Conservation (phyloP, 2,329 filamentous ascomycete species). For the Lasiodiplodia theobromae region DNA sequence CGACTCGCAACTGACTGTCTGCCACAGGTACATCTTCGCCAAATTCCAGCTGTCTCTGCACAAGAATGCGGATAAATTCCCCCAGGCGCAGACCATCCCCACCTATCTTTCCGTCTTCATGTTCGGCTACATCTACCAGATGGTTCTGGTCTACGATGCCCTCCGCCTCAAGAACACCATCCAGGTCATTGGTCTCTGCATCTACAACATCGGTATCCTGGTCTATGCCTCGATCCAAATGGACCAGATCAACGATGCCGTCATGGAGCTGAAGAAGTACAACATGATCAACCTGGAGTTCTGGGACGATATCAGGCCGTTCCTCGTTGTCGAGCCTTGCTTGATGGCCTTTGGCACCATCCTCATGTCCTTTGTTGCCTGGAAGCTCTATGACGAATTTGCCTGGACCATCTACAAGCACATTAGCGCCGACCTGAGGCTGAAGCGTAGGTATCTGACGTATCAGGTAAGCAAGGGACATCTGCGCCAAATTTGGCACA, state of each 20-base stretch:
- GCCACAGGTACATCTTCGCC: conserved; percentile 81
- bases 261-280: conserved; percentile 59
- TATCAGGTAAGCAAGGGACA: conserved; percentile 76
- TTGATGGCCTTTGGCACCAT: conserved; percentile 80
- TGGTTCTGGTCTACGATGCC: conserved; percentile 91
- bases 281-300: conserved; percentile 61
- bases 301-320: conserved; percentile 75
- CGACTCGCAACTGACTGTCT: conserved; percentile 4
- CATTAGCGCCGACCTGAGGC: conserved; percentile 93
- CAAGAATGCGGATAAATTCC: conserved; percentile 48
- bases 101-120: conserved; percentile 97
- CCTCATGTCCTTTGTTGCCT: conserved; percentile 77
- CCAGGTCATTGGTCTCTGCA: conserved; percentile 92
- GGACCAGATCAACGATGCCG: conserved; percentile 83
- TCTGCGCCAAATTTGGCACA: background rate
- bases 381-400: conserved; percentile 98
- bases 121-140: conserved; percentile 93
- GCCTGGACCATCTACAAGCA: conserved; percentile 99
- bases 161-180: conserved; percentile 96
- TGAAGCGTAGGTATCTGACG: conserved; percentile 95
- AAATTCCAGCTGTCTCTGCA: conserved; percentile 74
- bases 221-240: conserved; percentile 94
- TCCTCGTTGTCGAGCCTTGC: conserved; percentile 83
- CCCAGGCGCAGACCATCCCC: conserved; percentile 73
- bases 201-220: conserved; percentile 89